These are phyloP conservation scores for Phytopythium cucurbitacearum DNA, from an alignment of 352 stramenopile species.

Conservation along the genomic window DNA sequence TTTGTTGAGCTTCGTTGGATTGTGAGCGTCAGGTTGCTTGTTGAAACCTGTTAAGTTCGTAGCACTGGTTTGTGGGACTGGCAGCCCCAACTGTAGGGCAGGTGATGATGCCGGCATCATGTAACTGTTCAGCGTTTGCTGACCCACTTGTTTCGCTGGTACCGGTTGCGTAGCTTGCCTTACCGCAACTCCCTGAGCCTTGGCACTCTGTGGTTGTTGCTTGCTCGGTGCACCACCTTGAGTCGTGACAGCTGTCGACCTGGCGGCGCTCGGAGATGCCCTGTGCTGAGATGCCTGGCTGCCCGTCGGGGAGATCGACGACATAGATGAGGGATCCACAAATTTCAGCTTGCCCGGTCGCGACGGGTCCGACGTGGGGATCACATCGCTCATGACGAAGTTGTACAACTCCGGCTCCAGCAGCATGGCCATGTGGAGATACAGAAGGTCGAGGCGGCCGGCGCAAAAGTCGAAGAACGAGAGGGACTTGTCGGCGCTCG, in stretches of 20 bases:
- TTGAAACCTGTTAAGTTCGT: not conserved
- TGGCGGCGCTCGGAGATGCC: too few species aligned
- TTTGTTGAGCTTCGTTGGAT: too few species aligned
- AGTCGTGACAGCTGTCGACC: not conserved
- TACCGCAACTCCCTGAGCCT: not conserved
- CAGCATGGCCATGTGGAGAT: constrained; percentile 62
- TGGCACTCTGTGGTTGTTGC: not conserved
- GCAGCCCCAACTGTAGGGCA: not conserved
- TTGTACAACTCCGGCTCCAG: constrained; percentile 45
- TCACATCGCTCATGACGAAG: constrained; percentile 35
- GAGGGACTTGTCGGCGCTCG: constrained; percentile 16
- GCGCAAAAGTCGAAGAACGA: constrained; percentile 63
- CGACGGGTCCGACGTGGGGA: constrained; percentile 12
- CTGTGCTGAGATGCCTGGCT: too few species aligned
- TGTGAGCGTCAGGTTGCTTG: too few species aligned
- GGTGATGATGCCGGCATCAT: not conserved
- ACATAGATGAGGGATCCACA: not conserved
- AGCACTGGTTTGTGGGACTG: not conserved
- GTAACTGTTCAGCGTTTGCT: not conserved
- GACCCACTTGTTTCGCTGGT: not conserved
- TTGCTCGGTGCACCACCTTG: not conserved
- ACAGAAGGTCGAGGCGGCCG: constrained; percentile 54
- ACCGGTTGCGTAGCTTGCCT: not conserved
- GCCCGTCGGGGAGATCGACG: too few species aligned
- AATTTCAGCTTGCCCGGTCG: constrained; percentile 7